Evolutionary conservation across 169 alveolate genomes (phyloP).

Genomic region (Plasmodium yoelii): DNA sequence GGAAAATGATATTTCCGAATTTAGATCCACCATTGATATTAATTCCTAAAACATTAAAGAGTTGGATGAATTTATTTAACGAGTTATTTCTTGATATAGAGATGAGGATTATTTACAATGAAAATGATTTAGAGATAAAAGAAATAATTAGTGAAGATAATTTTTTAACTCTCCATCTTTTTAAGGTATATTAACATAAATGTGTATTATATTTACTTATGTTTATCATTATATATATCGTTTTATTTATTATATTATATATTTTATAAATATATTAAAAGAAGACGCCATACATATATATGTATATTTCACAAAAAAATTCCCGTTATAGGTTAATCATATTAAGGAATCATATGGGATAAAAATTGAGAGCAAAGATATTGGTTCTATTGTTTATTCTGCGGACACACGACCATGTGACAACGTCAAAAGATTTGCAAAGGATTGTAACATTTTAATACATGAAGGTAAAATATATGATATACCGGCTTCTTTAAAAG

Average conservation of each 20-base stretch:
- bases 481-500: not conserved
- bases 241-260: not conserved
- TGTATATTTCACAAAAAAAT: not conserved
- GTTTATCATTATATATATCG: no score
- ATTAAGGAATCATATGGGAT: slow-evolving; percentile 85
- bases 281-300: slow-evolving; percentile 1
- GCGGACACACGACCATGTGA: slow-evolving; percentile 94
- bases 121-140: slow-evolving; percentile 60
- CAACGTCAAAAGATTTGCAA: slow-evolving; percentile 85
- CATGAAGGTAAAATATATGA: slow-evolving; percentile 89
- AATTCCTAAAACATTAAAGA: slow-evolving; percentile 76
- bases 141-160: slow-evolving; percentile 18
- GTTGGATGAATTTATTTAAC: slow-evolving; percentile 42
- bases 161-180: slow-evolving; percentile 21
- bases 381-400: slow-evolving; percentile 89
- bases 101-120: slow-evolving; percentile 17
- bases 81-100: slow-evolving; percentile 53
- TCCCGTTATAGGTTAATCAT: slow-evolving; percentile 86
- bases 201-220: not conserved
- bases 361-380: slow-evolving; percentile 37
- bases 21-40: slow-evolving; percentile 59
- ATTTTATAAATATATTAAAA: not conserved
- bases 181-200: slow-evolving; percentile 25
- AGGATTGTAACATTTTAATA: slow-evolving; percentile 88
- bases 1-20: slow-evolving; percentile 74